Evolutionary conservation across 441 rosid species (phyloP), one percentile per base, ranked within the genome.

Genomic region (Eutrema salsugineum): DNA sequence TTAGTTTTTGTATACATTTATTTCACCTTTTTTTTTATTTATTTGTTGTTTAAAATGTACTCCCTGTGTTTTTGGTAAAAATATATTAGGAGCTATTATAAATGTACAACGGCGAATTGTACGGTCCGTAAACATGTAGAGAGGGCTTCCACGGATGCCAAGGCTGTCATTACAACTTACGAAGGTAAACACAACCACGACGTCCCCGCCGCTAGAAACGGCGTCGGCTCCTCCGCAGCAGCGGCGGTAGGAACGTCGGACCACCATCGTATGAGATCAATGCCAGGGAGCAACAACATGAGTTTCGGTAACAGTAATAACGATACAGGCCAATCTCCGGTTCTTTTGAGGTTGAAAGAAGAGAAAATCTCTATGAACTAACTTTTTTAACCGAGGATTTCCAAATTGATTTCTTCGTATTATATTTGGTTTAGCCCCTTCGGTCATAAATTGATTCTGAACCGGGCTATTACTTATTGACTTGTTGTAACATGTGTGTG

Each of bases 131-230:
- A 87, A 77, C 92, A 87, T 64, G 89, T 87, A 17, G 92, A 87
- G 82, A 83, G 92, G 72, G 92, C 89, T 62, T 80, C 89, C 17
- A 73, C 85, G 1, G 89, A 87, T 73, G 80, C 80, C 22, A 85
- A 87, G 58, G 88, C 92, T 27, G 92, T 87, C 47, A 77, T 87
- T 66, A 87, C 91, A 33, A 87, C 92, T 5, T 87, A 87, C n/a
- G 92, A 87, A 76, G 92, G 92, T 36, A 87, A 87, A 66, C 92
- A 87, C 54, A 85, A 82, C 66, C 92, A 85, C 48, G 79, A 81
- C 32, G 81, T 87, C 57, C 92, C 92, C 1, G 82, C 85, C 16
- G 79, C 89, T 43, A 82, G 84, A 66, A 78, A 74, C 64, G 78
- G 88, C n/a, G n/a, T n/a, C n/a, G n/a, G n/a, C 78, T 71, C 81